Evolutionary conservation across 176 grass and related monocot species (phyloP), one percentile per base, ranked within the genome.

Genomic region (Rhynchospora pubera): DNA sequence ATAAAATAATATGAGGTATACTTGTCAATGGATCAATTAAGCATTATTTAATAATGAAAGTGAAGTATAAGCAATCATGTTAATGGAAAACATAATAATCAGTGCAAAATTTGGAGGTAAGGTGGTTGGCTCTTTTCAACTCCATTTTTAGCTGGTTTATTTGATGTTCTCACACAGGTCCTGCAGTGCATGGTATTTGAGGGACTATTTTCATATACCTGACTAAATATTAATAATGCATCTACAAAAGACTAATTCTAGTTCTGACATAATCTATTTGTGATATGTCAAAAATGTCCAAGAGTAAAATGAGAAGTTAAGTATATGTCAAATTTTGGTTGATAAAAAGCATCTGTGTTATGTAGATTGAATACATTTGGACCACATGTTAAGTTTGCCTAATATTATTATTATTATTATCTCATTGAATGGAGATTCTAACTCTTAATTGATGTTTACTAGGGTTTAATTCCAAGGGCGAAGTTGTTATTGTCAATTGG

Each of bases 391-490:
- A 32, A 32, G 72, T 77, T 56, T 26, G 26, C 26, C 26, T 28
- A 28, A 28, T 28, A 28, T 1, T 28, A 28, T 28, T n/a, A n/a
- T 28, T n/a, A n/a, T n/a, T 28, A 28, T 28, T 28, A 28, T 28
- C 26, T 28, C 26, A 28, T 28, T 28, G 13, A 51, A 74, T 14
- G 45, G 26, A 28, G 55, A 5, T 9, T 51, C 1, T 52, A 28
- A 76, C 16, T 56, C 23, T 30, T 28, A 7, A 13, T 55, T 32
- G 39, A 32, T 77, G 55, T 56, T 26, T 65, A 51, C 44, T 87
- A 93, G 96, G 92, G 96, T 85, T 88, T 94, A 78, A 63, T 98
- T 81, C 96, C 96, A 83, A 86, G 91, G 61, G 92, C 89, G 46
- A 99, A 95, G 83, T 65, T 91, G 83, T 84, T 95, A 6, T 74